Percentiles rank a stretch among this genome's conserved stretches.
Conservation (phyloP, 805 yeast species). For the Myxozyma sirexii region DNA sequence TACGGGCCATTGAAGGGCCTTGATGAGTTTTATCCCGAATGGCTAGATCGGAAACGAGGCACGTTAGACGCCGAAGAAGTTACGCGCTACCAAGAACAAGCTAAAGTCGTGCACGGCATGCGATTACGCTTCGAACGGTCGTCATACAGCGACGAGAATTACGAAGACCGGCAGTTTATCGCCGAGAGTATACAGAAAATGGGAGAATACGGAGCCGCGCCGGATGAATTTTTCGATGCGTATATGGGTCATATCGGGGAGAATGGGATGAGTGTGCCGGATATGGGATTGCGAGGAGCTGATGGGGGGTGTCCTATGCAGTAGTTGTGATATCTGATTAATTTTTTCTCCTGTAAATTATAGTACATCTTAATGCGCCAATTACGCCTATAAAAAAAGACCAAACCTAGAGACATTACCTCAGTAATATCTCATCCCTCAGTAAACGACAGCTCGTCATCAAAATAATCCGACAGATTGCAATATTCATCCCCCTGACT, state of each 20-base stretch:
- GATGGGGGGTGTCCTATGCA: neutral
- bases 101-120: constrained; percentile 60
- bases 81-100: constrained; percentile 62
- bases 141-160: constrained; percentile 56
- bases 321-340: too few relatives aligned
- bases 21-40: constrained; percentile 68
- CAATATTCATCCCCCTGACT: too few relatives aligned
- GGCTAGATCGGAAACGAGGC: constrained; percentile 60
- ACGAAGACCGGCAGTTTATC: constrained; percentile 53
- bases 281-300: neutral
- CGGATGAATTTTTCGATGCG: constrained; percentile 69
- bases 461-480: neutral
- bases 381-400: neutral
- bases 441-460: neutral
- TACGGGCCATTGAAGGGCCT: constrained; percentile 88
- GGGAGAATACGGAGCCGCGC: constrained; percentile 79
- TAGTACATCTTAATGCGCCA: neutral
- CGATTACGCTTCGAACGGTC: constrained; percentile 67
- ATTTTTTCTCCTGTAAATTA: neutral
- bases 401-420: neutral
- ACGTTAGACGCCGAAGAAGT: constrained; percentile 52
- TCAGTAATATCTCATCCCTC: neutral
- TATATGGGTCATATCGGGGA: constrained; percentile 39
- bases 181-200: constrained; percentile 59
- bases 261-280: constrained; percentile 1